These are phyloP conservation scores for Phymatotrichopsis omnivora DNA, from an alignment of 2,329 filamentous ascomycete genomes.

Conservation along the genomic window DNA sequence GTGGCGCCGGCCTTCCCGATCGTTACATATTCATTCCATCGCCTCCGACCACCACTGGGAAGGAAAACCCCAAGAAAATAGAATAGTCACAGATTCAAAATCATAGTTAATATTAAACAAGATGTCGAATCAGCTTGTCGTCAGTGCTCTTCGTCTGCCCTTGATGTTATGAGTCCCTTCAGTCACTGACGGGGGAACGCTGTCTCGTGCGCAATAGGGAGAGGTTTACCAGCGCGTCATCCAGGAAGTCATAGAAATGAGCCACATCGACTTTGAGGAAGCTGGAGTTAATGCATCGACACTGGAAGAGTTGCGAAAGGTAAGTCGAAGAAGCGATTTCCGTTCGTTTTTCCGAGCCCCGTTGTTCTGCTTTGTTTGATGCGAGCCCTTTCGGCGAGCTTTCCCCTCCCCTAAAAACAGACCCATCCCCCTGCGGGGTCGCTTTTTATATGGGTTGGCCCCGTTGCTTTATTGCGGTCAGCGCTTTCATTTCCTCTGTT, in stretches of 20 bases:
- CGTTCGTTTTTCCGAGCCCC: constrained; percentile 18
- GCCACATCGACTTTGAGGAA: constrained; percentile 92
- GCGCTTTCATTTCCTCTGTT: constrained; percentile 27
- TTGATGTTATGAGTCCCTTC: constrained; percentile 1
- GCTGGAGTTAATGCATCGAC: constrained; percentile 81
- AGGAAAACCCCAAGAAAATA: too few species aligned
- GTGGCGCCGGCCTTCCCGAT: too few species aligned
- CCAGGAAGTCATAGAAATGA: constrained; percentile 80
- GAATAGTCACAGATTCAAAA: too few species aligned
- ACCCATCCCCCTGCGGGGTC: constrained; percentile 23
- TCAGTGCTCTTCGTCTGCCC: constrained; percentile 18
- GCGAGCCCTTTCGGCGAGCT: constrained; percentile 26
- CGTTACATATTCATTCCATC: too few species aligned
- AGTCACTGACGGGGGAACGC: background rate
- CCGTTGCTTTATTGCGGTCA: background rate
- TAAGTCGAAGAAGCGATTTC: constrained; percentile 43
- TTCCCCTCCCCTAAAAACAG: constrained; percentile 21
- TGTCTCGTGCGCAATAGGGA: constrained; percentile 42
- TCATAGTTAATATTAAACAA: constrained; percentile 16
- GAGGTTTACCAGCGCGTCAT: constrained; percentile 69
- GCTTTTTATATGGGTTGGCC: constrained; percentile 27
- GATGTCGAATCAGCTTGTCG: constrained; percentile 28
- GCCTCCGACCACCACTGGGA: too few species aligned
- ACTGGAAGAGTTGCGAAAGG: constrained; percentile 75
- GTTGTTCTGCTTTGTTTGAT: constrained; percentile 22